Conservation (phyloP, 73 alveolate species). For the Durusdinium trenchii region DNA sequence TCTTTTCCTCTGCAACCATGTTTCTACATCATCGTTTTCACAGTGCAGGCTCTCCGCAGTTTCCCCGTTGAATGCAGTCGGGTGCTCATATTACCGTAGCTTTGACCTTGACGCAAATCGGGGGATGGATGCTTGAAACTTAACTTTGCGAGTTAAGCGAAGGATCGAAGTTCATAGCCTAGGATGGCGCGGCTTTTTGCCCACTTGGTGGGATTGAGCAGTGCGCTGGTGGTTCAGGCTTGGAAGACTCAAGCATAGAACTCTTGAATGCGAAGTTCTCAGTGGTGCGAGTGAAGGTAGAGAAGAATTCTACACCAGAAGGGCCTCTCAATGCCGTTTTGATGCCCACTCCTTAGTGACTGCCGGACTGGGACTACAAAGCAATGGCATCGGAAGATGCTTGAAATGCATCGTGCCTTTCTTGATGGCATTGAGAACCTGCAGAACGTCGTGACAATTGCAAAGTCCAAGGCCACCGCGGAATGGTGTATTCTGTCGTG, state of each 20-base stretch:
- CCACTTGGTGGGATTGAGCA: not conserved
- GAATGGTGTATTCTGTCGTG: slow-evolving; percentile 82
- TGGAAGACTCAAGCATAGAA: not conserved
- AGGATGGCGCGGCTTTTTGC: not conserved
- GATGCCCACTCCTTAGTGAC: not conserved
- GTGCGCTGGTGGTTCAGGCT: slow-evolving; percentile 48
- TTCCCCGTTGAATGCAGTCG: no score
- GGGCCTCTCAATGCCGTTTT: not conserved
- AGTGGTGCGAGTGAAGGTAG: not conserved
- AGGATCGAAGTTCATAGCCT: not conserved
- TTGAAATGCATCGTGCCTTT: no score
- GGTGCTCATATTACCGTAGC: no score
- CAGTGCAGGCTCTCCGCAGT: no score
- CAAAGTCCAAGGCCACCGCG: slow-evolving; percentile 56
- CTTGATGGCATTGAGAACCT: no score
- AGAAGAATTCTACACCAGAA: not conserved
- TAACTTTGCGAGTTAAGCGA: not conserved
- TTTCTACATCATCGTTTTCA: no score
- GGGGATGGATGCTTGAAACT: no score
- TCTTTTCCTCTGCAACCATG: no score
- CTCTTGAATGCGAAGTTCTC: not conserved
- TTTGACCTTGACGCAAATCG: no score
- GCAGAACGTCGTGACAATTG: not conserved
- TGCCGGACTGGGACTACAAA: no score
- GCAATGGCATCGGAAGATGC: no score